A percentile compares a stretch with the other conserved stretches of the same genome.
phyloP scores from a whole-genome alignment of 2,329 filamentous ascomycete species.

The Aspergillus sp. region DNA sequence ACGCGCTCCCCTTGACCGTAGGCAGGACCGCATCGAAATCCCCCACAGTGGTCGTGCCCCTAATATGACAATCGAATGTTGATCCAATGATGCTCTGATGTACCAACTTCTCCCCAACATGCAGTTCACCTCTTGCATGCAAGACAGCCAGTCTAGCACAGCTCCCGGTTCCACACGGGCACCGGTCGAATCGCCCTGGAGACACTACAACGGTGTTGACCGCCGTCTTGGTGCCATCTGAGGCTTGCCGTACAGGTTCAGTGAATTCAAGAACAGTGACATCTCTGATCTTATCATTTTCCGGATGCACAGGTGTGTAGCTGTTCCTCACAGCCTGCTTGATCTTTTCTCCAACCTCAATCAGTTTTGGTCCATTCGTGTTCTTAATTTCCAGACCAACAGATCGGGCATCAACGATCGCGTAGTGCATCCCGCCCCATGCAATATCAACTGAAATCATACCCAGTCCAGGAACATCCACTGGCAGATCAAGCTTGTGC shows the following conservation, averaged over 20 bases:
- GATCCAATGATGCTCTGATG: conserved; percentile 39
- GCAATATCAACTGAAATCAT: conserved; percentile 37
- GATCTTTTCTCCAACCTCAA: conserved; percentile 39
- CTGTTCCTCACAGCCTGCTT: conserved; percentile 31
- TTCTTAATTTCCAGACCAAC: conserved; percentile 30
- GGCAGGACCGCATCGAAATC: conserved; percentile 34
- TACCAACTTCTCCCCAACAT: conserved; percentile 28
- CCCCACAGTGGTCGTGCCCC: conserved; percentile 32
- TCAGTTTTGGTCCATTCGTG: conserved; percentile 28
- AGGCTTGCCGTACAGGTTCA: conserved; percentile 19
- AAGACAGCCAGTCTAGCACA: conserved; percentile 39
- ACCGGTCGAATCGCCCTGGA: conserved; percentile 40
- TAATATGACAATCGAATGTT: conserved; percentile 35
- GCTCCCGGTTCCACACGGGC: conserved; percentile 42
- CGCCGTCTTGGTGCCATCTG: conserved; percentile 18
- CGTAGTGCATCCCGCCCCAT: conserved; percentile 43
- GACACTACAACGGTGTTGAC: conserved; percentile 40
- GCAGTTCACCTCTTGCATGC: conserved; percentile 34
- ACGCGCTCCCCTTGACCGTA: conserved; percentile 37
- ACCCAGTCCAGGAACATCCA: conserved; percentile 37
- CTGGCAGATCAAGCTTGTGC: conserved; percentile 29
- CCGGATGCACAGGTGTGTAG: conserved; percentile 36
- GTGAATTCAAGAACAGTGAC: conserved; percentile 36
- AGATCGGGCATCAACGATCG: conserved; percentile 33
- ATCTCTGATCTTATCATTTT: conserved; percentile 36